Evolutionary conservation across 2,329 filamentous ascomycete species (phyloP).

Genomic region (Dothistroma pini): DNA sequence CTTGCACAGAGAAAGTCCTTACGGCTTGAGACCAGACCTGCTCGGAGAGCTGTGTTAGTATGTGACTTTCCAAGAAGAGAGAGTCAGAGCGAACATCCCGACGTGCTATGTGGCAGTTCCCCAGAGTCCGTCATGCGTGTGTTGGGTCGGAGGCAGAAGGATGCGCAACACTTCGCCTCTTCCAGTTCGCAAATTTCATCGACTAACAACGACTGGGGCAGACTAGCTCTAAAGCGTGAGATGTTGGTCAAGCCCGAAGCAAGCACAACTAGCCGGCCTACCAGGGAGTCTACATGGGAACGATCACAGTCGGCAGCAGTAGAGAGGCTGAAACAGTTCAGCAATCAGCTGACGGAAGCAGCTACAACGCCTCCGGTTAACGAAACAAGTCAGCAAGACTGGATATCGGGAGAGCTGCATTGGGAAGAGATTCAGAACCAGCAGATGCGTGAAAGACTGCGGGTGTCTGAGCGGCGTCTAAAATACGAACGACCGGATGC

Average conservation of each 20-base stretch:
- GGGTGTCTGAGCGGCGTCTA: constrained; percentile 1
- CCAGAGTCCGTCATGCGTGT: not conserved
- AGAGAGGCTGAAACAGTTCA: not conserved
- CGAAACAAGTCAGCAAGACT: not conserved
- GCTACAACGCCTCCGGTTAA: not conserved
- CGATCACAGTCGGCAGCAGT: not conserved
- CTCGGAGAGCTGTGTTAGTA: not conserved
- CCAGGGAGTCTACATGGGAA: not conserved
- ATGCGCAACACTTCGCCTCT: not conserved
- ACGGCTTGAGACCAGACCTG: not conserved
- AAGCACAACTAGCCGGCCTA: not conserved
- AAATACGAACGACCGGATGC: not conserved
- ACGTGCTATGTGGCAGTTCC: not conserved
- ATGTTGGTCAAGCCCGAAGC: not conserved
- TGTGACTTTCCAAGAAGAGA: not conserved
- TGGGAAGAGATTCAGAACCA: constrained; percentile 1
- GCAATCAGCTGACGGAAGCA: not conserved
- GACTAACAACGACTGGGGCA: not conserved
- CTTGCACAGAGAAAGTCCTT: not conserved
- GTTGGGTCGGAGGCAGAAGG: not conserved
- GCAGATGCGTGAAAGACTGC: not conserved
- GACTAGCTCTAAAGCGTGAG: not conserved
- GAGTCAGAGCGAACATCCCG: not conserved
- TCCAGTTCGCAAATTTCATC: not conserved
- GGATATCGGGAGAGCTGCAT: not conserved